Conservation (phyloP, 768 basidiomycete species). For the Hemileccinum impolitum region DNA sequence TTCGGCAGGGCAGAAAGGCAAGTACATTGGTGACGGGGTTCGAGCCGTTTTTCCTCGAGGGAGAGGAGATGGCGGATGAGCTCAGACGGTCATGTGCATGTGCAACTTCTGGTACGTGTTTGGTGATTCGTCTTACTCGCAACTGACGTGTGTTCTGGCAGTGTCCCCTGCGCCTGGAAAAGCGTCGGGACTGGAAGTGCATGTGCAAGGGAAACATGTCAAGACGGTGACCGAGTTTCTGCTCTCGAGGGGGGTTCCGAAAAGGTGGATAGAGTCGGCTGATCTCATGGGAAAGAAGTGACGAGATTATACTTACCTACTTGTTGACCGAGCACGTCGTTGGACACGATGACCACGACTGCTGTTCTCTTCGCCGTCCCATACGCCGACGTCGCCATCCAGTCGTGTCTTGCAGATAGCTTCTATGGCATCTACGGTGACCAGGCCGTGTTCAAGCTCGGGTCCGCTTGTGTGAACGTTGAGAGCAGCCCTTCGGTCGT, state of each 20-base stretch:
- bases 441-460: constrained; percentile 46
- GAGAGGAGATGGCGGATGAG: constrained; percentile 75
- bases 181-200: constrained; percentile 59
- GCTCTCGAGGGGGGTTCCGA: constrained; percentile 68
- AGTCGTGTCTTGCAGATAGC: constrained; percentile 43
- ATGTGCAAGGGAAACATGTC: constrained; percentile 84
- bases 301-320: neutral
- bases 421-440: constrained; percentile 59
- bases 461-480: constrained; percentile 37
- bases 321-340: neutral
- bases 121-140: neutral
- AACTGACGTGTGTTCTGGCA: constrained; percentile 22
- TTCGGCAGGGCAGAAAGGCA: constrained; percentile 75
- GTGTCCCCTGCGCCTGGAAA: constrained; percentile 63
- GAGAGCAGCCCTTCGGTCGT: neutral
- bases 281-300: constrained; percentile 49
- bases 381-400: constrained; percentile 19
- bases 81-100: constrained; percentile 74
- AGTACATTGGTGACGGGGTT: constrained; percentile 76
- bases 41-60: constrained; percentile 69
- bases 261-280: constrained; percentile 68
- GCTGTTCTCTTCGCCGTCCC: constrained; percentile 19
- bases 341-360: constrained; percentile 7
- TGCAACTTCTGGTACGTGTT: constrained; percentile 64
- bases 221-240: constrained; percentile 66